Percentiles rank a stretch among this genome's conserved stretches.
Conservation (phyloP, 2,329 filamentous ascomycete genomes). For the Talaromyces sp. region DNA sequence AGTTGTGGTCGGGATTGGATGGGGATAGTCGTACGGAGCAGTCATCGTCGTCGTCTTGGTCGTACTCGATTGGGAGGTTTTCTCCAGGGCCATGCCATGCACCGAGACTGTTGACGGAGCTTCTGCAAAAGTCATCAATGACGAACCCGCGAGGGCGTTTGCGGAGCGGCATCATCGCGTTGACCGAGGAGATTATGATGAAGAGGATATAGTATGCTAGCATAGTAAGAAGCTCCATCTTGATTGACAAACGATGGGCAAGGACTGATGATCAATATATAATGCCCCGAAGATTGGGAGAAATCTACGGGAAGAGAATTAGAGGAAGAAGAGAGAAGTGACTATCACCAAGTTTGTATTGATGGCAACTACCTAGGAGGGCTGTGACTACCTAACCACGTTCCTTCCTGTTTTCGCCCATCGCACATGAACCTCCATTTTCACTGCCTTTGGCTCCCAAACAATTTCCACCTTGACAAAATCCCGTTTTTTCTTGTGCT, state of each 20-base stretch:
- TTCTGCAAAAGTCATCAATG: conserved; percentile 60
- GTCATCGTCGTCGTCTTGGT: conserved; percentile 38
- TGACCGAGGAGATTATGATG: not conserved
- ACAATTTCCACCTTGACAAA: not conserved
- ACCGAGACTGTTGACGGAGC: conserved; percentile 57
- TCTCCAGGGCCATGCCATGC: conserved; percentile 68
- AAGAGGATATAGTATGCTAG: conserved; percentile 10
- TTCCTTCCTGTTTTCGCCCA: not conserved
- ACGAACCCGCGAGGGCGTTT: conserved; percentile 35
- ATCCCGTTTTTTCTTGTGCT: not conserved
- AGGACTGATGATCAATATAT: not conserved
- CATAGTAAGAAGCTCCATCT: not conserved
- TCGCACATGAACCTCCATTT: not conserved
- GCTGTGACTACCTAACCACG: not conserved
- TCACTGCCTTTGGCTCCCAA: not conserved
- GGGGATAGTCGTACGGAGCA: conserved; percentile 58
- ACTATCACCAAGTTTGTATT: not conserved
- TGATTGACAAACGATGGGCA: not conserved
- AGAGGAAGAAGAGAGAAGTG: not conserved
- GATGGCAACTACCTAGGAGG: conserved; percentile 6
- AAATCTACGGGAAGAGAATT: not conserved
- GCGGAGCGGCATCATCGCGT: conserved; percentile 12
- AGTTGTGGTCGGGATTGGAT: conserved; percentile 60
- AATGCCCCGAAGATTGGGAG: not conserved
- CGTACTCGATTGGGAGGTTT: conserved; percentile 49